Percentiles rank a stretch among this genome's conserved stretches.
Evolutionary conservation across 805 yeast species (phyloP).

Genomic region (Candida ulmi): DNA sequence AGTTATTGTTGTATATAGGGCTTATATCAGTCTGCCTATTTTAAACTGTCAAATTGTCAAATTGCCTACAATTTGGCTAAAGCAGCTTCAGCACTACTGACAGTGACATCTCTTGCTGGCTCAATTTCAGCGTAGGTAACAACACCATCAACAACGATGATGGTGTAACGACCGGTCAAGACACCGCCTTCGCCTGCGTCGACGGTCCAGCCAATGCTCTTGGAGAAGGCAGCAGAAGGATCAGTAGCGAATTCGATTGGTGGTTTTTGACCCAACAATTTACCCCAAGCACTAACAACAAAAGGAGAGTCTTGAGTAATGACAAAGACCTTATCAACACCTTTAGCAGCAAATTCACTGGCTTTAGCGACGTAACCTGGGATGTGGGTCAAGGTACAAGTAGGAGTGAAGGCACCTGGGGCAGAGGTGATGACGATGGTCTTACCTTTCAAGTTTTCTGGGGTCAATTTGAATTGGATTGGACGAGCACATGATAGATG

Average conservation of each 20-base stretch:
- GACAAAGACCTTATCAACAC: slow-evolving; percentile 55
- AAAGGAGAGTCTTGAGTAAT: slow-evolving; percentile 68
- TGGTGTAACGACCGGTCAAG: slow-evolving; percentile 69
- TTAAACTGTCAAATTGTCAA: no score
- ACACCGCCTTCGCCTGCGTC: slow-evolving; percentile 50
- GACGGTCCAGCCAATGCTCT: slow-evolving; percentile 50
- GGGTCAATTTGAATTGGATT: slow-evolving; percentile 18
- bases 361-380: slow-evolving; percentile 57
- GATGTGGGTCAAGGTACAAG: slow-evolving; percentile 67
- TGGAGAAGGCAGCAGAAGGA: slow-evolving; percentile 55
- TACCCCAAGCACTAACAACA: slow-evolving; percentile 66
- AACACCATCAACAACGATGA: slow-evolving; percentile 56
- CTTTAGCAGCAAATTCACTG: slow-evolving; percentile 47
- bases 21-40: no score
- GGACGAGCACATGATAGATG: slow-evolving; percentile 21
- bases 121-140: slow-evolving; percentile 41
- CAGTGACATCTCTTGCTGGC: slow-evolving; percentile 19
- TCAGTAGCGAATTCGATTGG: slow-evolving; percentile 55
- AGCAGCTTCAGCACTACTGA: slow-evolving; percentile 24
- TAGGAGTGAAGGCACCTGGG: slow-evolving; percentile 87
- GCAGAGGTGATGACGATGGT: slow-evolving; percentile 63
- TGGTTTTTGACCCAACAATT: slow-evolving; percentile 28
- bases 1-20: no score
- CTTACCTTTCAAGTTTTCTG: slow-evolving; percentile 22
- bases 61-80: slow-evolving; percentile 18